phyloP scores from a whole-genome alignment of 768 basidiomycete species.

The Rhodocollybia butyracea region DNA sequence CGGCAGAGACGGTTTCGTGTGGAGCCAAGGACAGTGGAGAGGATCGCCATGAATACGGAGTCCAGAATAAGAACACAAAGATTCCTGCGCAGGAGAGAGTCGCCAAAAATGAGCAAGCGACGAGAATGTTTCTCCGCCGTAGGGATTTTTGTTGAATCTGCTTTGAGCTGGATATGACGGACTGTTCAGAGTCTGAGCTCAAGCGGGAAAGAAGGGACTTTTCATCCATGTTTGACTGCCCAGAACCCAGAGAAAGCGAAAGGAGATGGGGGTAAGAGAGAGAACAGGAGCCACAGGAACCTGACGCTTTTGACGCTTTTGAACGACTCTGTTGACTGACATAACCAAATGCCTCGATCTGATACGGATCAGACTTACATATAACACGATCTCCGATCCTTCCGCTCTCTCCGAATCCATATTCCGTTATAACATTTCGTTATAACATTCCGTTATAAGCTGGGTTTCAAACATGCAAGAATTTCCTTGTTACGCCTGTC shows the following conservation, averaged over 20 bases:
- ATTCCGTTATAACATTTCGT: conserved; percentile 7
- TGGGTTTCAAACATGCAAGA: too few relatives aligned
- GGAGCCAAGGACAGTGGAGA: neutral
- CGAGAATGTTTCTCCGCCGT: neutral
- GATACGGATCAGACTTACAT: too few relatives aligned
- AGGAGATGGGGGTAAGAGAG: neutral
- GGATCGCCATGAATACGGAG: conserved; percentile 1
- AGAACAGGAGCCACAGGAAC: neutral
- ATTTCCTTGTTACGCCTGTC: too few relatives aligned
- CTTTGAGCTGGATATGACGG: too few relatives aligned
- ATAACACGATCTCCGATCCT: too few relatives aligned
- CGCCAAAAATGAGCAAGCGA: neutral
- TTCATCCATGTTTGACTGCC: too few relatives aligned
- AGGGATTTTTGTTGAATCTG: neutral
- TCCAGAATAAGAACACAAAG: neutral
- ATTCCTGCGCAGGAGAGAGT: neutral
- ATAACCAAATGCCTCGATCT: too few relatives aligned
- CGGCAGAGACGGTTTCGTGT: neutral
- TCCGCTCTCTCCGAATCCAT: too few relatives aligned
- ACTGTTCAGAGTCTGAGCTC: conserved; percentile 2
- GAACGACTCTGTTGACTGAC: too few relatives aligned
- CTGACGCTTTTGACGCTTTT: too few relatives aligned
- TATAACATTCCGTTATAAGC: neutral
- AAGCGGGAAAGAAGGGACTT: neutral
- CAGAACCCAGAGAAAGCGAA: neutral